These are phyloP conservation scores for Suillus decipiens DNA, from an alignment of 768 basidiomycete species.

Conservation along the genomic window DNA sequence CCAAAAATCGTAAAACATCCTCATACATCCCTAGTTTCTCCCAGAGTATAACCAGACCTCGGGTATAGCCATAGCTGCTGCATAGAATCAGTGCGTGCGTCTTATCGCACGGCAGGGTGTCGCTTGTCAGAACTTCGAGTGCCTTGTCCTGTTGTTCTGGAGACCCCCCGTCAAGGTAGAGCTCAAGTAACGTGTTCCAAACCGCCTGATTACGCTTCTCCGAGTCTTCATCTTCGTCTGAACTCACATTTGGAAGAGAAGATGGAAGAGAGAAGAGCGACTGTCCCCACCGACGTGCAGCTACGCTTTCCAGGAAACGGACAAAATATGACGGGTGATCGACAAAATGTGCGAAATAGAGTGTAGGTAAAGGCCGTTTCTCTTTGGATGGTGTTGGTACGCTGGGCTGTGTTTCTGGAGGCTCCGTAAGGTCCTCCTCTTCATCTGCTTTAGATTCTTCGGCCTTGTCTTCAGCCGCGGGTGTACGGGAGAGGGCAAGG, in stretches of 20 bases:
- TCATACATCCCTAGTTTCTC: slow-evolving; percentile 96
- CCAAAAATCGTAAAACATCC: slow-evolving; percentile 90
- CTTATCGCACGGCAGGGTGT: slow-evolving; percentile 73
- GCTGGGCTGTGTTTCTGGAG: slow-evolving; percentile 25
- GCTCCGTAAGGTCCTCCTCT: slow-evolving; percentile 22
- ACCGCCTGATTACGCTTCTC: slow-evolving; percentile 78
- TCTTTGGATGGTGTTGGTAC: slow-evolving; percentile 19
- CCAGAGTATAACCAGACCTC: slow-evolving; percentile 88
- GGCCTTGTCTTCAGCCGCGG: slow-evolving; percentile 29
- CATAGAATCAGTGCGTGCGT: slow-evolving; percentile 96
- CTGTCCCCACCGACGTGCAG: slow-evolving; percentile 78
- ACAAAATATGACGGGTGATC: slow-evolving; percentile 85
- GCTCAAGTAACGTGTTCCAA: slow-evolving; percentile 95
- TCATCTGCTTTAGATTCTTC: slow-evolving; percentile 12
- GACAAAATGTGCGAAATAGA: slow-evolving; percentile 94
- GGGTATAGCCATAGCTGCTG: slow-evolving; percentile 78
- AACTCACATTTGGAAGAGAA: slow-evolving; percentile 14
- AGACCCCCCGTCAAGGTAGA: slow-evolving; percentile 65
- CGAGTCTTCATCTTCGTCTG: slow-evolving; percentile 43
- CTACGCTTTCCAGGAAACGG: slow-evolving; percentile 86
- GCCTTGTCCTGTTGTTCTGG: slow-evolving; percentile 55
- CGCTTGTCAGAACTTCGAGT: slow-evolving; percentile 63
- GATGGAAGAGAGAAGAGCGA: slow-evolving; percentile 43
- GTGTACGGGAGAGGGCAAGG: slow-evolving; percentile 68
- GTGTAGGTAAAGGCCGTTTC: slow-evolving; percentile 73